Conservation (phyloP, 1,139 yeast species). For the Barnettozyma hawaiiensis region DNA sequence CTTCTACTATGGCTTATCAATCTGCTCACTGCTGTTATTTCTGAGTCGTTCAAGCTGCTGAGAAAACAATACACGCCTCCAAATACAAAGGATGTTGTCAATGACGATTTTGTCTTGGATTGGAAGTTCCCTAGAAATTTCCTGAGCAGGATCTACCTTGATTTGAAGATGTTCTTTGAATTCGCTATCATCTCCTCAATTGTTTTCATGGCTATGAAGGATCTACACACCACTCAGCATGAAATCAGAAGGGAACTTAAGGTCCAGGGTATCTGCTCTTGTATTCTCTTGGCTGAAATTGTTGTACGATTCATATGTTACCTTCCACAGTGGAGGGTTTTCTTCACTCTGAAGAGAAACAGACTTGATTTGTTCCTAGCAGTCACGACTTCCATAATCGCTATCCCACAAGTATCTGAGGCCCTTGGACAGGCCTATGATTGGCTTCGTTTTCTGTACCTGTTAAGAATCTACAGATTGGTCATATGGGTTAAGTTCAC, state of each 20-base stretch:
- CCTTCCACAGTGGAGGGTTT: constrained; percentile 55
- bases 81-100: constrained; percentile 17
- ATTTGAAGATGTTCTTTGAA: constrained; percentile 45
- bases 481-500: constrained; percentile 54
- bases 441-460: constrained; percentile 78
- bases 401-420: constrained; percentile 46
- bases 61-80: constrained; percentile 33
- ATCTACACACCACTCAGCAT: constrained; percentile 29
- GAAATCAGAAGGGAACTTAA: constrained; percentile 34
- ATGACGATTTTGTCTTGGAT: constrained; percentile 18
- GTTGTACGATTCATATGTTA: constrained; percentile 51
- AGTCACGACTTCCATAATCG: constrained; percentile 50
- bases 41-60: constrained; percentile 63
- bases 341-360: constrained; percentile 53
- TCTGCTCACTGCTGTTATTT: constrained; percentile 80
- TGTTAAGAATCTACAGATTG: constrained; percentile 70
- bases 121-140: constrained; percentile 16
- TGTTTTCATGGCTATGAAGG: constrained; percentile 44
- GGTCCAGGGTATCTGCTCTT: constrained; percentile 48
- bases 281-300: constrained; percentile 53
- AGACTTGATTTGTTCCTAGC: constrained; percentile 59
- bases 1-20: constrained; percentile 84
- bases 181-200: constrained; percentile 44
- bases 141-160: constrained; percentile 23
- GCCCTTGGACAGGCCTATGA: constrained; percentile 54